A percentile compares a stretch with the other conserved stretches of the same genome.
phyloP scores from a whole-genome alignment of 306 rosid genomes.

The Mimosa pudica region DNA sequence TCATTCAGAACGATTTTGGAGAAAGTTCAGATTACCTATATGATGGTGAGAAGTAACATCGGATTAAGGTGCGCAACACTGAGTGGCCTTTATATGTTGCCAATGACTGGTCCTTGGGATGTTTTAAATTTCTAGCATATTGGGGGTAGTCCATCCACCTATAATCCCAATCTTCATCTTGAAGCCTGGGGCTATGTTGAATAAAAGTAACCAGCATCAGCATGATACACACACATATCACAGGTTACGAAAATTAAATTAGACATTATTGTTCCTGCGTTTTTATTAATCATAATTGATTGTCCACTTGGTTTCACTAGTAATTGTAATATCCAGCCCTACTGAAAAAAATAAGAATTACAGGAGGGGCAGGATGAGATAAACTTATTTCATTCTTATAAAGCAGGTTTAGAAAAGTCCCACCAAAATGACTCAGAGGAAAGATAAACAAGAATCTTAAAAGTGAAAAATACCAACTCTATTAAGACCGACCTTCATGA shows the following conservation, averaged over 20 bases:
- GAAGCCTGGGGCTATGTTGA: neutral
- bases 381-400: neutral
- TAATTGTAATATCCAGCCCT: neutral
- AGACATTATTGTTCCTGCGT: neutral
- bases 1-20: neutral
- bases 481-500: neutral
- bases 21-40: conserved; percentile 13
- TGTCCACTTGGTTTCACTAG: neutral
- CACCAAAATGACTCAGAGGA: no score
- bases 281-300: neutral
- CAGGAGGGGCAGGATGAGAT: neutral
- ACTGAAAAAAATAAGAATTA: neutral
- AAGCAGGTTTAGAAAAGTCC: neutral
- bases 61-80: conserved; percentile 22
- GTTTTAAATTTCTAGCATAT: conserved; percentile 5
- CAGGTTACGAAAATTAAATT: neutral
- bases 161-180: conserved; percentile 18
- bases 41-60: conserved; percentile 21
- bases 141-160: conserved; percentile 22
- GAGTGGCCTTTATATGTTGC: conserved; percentile 16
- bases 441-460: neutral
- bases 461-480: neutral
- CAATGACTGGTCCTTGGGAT: conserved; percentile 23
- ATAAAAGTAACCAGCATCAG: neutral
- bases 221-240: neutral